Evolutionary conservation across 23 red algal genomes (phyloP).

Genomic region (Pyropia yezoensis): DNA sequence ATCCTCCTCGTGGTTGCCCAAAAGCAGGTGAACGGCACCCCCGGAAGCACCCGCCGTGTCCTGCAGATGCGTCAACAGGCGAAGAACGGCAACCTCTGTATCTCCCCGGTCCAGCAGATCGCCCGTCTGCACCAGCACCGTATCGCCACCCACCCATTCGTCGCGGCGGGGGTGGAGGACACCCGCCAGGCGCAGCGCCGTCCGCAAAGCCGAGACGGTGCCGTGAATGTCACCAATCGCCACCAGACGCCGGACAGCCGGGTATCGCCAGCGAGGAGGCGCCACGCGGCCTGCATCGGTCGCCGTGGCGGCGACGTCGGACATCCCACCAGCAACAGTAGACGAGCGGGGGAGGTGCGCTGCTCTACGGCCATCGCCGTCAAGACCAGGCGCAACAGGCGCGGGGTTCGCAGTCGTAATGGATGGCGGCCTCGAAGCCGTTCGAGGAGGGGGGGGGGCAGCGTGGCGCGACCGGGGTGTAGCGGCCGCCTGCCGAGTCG

Average conservation of each 20-base stretch:
- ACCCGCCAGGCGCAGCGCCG: conserved; percentile 26
- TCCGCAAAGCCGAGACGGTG: conserved; percentile 51
- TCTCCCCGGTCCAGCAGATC: conserved; percentile 7
- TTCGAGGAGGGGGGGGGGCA: no score
- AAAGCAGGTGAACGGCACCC: neutral
- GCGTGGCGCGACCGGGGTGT: no score
- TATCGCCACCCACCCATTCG: conserved; percentile 10
- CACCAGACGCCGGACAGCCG: conserved; percentile 40
- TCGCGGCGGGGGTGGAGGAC: conserved; percentile 33
- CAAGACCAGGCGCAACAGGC: no score
- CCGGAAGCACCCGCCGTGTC: neutral
- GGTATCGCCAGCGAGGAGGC: neutral
- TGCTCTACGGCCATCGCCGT: no score
- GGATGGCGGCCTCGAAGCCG: no score
- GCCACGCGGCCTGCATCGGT: no score
- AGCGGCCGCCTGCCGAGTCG: no score
- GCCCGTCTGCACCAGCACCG: conserved; percentile 5
- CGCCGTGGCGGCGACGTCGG: no score
- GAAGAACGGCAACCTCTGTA: conserved; percentile 1
- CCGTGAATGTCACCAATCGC: conserved; percentile 98
- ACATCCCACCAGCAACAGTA: no score
- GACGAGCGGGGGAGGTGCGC: no score
- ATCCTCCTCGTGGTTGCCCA: conserved; percentile 12
- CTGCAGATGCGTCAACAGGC: conserved; percentile 1
- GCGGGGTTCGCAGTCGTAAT: no score